Percentiles rank a stretch among this genome's conserved stretches.
Conservation (phyloP, 495 filamentous ascomycete genomes). For the Apiosordaria backusii region DNA sequence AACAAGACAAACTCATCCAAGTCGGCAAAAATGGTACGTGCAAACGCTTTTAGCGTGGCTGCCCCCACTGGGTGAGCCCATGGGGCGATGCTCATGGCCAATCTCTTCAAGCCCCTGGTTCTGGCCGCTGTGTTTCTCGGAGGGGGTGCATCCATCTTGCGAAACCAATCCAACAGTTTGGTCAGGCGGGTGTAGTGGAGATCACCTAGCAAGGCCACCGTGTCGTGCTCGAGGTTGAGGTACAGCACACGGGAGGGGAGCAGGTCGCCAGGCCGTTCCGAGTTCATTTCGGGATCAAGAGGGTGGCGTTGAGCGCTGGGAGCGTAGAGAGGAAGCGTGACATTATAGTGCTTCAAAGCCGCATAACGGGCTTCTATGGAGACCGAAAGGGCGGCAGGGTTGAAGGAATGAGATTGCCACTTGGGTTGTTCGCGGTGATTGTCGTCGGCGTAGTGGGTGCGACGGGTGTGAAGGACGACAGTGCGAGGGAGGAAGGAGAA, state of each 20-base stretch:
- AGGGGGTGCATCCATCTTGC: conserved; percentile 9
- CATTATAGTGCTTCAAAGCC: conserved; percentile 30
- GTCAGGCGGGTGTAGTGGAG: conserved; percentile 21
- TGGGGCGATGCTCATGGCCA: conserved; percentile 57
- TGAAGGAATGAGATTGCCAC: conserved; percentile 34
- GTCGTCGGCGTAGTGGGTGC: conserved; percentile 29
- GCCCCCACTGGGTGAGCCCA: conserved; percentile 46
- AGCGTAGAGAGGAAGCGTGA: conserved; percentile 29
- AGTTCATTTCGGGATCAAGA: background rate
- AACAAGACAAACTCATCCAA: conserved; percentile 31
- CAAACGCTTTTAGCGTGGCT: conserved; percentile 27
- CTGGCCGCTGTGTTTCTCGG: background rate
- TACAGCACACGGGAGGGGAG: conserved; percentile 25
- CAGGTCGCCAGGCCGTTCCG: conserved; percentile 22
- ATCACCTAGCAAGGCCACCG: conserved; percentile 31
- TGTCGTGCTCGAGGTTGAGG: conserved; percentile 29
- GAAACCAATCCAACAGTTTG: conserved; percentile 27
- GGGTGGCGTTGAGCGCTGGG: background rate
- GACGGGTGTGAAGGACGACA: conserved; percentile 33
- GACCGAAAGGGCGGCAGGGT: conserved; percentile 33
- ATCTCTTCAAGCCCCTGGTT: conserved; percentile 53
- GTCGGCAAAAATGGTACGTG: conserved; percentile 25
- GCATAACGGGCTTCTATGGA: conserved; percentile 31
- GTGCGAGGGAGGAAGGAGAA: conserved; percentile 32
- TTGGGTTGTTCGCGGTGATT: conserved; percentile 1